Evolutionary conservation across 768 basidiomycete species (phyloP).

Genomic region (Lactifluus pinguis): DNA sequence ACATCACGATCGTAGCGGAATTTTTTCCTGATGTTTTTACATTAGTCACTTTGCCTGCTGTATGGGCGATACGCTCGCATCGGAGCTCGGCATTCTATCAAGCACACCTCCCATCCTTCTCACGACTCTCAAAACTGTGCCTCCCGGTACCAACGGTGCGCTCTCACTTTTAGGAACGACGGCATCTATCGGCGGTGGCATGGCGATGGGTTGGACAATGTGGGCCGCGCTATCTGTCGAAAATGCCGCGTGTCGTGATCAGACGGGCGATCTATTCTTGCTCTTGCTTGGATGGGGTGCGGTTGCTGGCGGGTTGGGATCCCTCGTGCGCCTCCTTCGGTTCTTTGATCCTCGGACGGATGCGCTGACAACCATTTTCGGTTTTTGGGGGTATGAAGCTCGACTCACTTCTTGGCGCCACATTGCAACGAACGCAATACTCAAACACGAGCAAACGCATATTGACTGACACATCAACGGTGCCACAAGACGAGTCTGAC

Average conservation of each 20-base stretch:
- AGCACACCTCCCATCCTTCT: slow-evolving; percentile 58
- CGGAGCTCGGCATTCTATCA: slow-evolving; percentile 86
- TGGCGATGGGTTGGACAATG: slow-evolving; percentile 57
- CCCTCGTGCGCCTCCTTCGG: slow-evolving; percentile 43
- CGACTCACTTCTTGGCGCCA: slow-evolving; percentile 84
- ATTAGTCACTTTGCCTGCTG: slow-evolving; percentile 80
- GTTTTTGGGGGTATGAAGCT: slow-evolving; percentile 35
- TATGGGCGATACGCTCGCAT: slow-evolving; percentile 87
- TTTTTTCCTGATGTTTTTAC: background rate
- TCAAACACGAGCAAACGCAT: slow-evolving; percentile 51
- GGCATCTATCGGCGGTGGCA: slow-evolving; percentile 66
- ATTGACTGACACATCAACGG: slow-evolving; percentile 44
- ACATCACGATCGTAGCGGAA: background rate
- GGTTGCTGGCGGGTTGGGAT: slow-evolving; percentile 67
- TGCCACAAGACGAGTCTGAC: slow-evolving; percentile 27
- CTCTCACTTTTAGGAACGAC: slow-evolving; percentile 68
- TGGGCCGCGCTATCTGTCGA: slow-evolving; percentile 50
- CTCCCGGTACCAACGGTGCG: slow-evolving; percentile 87
- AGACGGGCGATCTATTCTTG: slow-evolving; percentile 31
- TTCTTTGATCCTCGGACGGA: background rate
- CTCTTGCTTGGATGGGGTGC: slow-evolving; percentile 51
- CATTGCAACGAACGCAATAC: slow-evolving; percentile 73
- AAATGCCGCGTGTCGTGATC: slow-evolving; percentile 42
- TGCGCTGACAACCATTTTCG: background rate
- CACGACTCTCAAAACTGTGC: slow-evolving; percentile 66